These are phyloP conservation scores for Blakeslea trispora DNA, from an alignment of 371 early-diverging fungal species.

Conservation along the genomic window DNA sequence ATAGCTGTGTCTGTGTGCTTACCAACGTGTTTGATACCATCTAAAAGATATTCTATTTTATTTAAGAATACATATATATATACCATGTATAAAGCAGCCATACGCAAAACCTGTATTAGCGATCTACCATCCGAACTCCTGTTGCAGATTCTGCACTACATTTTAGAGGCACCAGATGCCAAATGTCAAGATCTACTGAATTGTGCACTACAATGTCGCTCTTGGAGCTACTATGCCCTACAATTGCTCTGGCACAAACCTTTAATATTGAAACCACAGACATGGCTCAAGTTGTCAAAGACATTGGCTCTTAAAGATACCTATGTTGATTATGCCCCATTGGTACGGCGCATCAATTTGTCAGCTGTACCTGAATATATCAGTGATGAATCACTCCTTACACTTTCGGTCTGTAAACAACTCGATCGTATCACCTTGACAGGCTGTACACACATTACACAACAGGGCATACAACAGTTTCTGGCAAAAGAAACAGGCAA, in stretches of 20 bases:
- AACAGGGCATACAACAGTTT: constrained; percentile 45
- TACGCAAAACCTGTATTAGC: not conserved
- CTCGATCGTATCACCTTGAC: constrained; percentile 63
- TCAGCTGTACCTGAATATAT: constrained; percentile 52
- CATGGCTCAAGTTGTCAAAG: constrained; percentile 32
- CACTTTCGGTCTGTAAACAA: constrained; percentile 50
- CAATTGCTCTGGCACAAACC: constrained; percentile 59
- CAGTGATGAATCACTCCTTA: constrained; percentile 39
- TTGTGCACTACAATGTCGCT: constrained; percentile 46
- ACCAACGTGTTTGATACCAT: too few relatives aligned
- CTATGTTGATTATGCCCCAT: constrained; percentile 50
- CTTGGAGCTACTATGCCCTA: constrained; percentile 51
- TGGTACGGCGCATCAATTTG: constrained; percentile 65
- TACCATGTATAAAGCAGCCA: not conserved
- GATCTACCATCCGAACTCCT: constrained; percentile 47
- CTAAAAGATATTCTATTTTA: not conserved
- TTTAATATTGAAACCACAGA: constrained; percentile 28
- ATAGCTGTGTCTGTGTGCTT: too few relatives aligned
- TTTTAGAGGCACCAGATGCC: constrained; percentile 34
- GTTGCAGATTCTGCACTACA: constrained; percentile 46
- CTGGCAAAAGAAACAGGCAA: constrained; percentile 29
- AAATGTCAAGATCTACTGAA: constrained; percentile 38
- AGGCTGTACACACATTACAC: constrained; percentile 52
- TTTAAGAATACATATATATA: not conserved
- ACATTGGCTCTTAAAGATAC: constrained; percentile 17